Conservation (phyloP, 306 rosid genomes). For the Rosa multiflora region DNA sequence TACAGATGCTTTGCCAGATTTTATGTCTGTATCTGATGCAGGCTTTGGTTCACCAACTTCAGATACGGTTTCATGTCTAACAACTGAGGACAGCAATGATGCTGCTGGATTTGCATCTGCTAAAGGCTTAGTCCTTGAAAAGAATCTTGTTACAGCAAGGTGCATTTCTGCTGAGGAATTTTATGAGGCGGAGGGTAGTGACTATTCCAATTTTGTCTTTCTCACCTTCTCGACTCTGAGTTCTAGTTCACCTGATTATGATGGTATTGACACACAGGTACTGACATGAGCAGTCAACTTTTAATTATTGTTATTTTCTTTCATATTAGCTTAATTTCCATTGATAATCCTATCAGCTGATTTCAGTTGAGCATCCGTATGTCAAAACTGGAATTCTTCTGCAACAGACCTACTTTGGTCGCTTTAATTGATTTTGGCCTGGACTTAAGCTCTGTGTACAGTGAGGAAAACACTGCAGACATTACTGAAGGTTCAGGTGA, state of each 20-base stretch:
- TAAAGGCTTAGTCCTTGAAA: constrained; percentile 54
- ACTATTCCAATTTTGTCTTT: constrained; percentile 68
- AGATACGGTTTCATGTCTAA: constrained; percentile 39
- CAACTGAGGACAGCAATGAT: constrained; percentile 29
- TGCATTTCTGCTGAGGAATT: constrained; percentile 55
- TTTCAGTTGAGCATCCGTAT: constrained; percentile 82
- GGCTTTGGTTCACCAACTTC: constrained; percentile 43
- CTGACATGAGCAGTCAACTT: constrained; percentile 17
- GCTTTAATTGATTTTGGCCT: constrained; percentile 84
- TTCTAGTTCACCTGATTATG: constrained; percentile 70
- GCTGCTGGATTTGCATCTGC: constrained; percentile 52
- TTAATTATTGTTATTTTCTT: constrained; percentile 13
- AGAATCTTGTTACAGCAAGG: constrained; percentile 48
- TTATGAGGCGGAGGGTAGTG: constrained; percentile 74
- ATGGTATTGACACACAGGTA: constrained; percentile 97
- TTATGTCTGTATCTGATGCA: constrained; percentile 59
- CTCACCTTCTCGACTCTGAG: constrained; percentile 67
- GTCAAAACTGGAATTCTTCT: constrained; percentile 87
- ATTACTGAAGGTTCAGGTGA: constrained; percentile 38
- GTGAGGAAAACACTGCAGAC: constrained; percentile 35
- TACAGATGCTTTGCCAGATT: constrained; percentile 88
- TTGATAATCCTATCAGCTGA: constrained; percentile 29
- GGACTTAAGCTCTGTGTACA: constrained; percentile 58
- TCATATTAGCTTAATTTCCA: constrained; percentile 14
- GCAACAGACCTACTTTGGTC: constrained; percentile 90